These are phyloP conservation scores for Glonium stellatum DNA, from an alignment of 495 filamentous ascomycete species.

Conservation along the genomic window DNA sequence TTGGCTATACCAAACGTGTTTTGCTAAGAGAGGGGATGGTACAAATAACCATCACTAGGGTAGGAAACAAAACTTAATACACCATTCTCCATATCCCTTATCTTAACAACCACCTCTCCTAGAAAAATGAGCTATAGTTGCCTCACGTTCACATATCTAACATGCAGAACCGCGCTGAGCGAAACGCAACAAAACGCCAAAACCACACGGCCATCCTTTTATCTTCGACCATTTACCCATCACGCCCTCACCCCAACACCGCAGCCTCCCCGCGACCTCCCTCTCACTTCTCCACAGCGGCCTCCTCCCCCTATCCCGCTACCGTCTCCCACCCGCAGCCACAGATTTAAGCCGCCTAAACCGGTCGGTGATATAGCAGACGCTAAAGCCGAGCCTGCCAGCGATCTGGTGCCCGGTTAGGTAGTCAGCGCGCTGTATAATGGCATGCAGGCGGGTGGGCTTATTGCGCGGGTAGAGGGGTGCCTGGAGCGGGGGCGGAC, in stretches of 20 bases:
- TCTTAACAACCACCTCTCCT: too few relatives aligned
- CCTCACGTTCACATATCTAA: too few relatives aligned
- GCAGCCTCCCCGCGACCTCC: neutral
- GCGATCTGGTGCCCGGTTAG: conserved; percentile 33
- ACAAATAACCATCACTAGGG: too few relatives aligned
- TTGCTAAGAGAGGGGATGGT: too few relatives aligned
- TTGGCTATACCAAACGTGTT: too few relatives aligned
- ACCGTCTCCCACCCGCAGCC: conserved; percentile 36
- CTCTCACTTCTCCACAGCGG: neutral
- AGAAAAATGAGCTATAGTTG: too few relatives aligned
- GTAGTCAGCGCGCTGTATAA: conserved; percentile 20
- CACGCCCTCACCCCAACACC: neutral
- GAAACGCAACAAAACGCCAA: too few relatives aligned
- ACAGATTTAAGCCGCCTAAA: conserved; percentile 40
- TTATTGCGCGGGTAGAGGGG: conserved; percentile 29
- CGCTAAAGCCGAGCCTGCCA: conserved; percentile 39
- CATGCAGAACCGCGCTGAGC: too few relatives aligned
- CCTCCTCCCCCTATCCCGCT: conserved; percentile 34
- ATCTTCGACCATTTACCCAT: neutral
- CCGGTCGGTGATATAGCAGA: conserved; percentile 43
- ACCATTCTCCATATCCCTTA: too few relatives aligned
- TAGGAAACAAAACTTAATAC: too few relatives aligned
- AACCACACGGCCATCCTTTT: too few relatives aligned
- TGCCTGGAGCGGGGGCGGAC: conserved; percentile 36
- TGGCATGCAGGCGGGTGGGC: conserved; percentile 22